These are phyloP conservation scores for Pichia sp. DNA, from an alignment of 1,139 yeast genomes.

Conservation along the genomic window DNA sequence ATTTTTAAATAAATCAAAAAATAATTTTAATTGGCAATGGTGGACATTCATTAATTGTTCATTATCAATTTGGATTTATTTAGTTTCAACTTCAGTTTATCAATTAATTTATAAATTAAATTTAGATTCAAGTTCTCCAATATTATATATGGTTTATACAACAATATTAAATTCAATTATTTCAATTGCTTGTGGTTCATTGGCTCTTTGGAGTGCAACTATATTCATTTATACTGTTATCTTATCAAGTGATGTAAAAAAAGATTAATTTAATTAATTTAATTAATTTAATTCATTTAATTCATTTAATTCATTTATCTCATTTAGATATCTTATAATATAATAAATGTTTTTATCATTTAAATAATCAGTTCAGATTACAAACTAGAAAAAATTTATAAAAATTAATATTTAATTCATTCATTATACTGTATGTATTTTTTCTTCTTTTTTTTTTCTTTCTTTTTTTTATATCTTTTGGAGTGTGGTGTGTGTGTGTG, in stretches of 20 bases:
- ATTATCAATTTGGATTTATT: conserved; percentile 62
- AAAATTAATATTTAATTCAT: neutral
- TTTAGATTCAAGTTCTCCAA: conserved; percentile 62
- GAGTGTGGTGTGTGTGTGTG: too few species aligned
- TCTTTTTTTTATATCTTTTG: too few species aligned
- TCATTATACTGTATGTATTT: neutral
- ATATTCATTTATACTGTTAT: conserved; percentile 54
- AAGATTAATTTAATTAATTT: conserved; percentile 34
- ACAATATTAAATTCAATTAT: conserved; percentile 55
- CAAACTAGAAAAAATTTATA: too few species aligned
- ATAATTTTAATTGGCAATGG: conserved; percentile 70
- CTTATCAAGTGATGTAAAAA: conserved; percentile 42
- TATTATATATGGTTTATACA: conserved; percentile 69
- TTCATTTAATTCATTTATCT: too few species aligned
- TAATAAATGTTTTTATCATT: too few species aligned
- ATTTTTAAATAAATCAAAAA: conserved; percentile 55
- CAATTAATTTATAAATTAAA: conserved; percentile 53
- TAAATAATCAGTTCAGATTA: too few species aligned
- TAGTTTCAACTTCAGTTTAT: conserved; percentile 61
- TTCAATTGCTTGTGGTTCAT: conserved; percentile 70
- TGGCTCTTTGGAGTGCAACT: conserved; percentile 51
- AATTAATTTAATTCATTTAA: too few species aligned
- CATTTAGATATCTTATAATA: too few species aligned
- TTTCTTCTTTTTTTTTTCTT: too few species aligned
- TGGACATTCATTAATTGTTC: conserved; percentile 67